Conservation (phyloP, 441 rosid genomes). For the Metrosideros polymorpha region DNA sequence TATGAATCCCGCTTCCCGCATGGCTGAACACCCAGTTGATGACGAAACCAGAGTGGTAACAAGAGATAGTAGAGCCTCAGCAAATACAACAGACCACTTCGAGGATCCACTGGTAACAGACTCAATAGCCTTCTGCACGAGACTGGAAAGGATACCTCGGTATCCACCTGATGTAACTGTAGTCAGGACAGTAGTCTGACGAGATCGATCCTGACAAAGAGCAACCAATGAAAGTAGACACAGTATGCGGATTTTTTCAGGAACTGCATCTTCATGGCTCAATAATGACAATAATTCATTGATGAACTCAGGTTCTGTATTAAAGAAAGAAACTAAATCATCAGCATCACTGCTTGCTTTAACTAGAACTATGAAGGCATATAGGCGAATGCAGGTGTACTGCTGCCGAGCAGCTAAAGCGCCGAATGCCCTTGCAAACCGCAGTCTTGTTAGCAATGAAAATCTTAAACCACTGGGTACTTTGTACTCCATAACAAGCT, state of each 20-base stretch:
- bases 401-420: conserved; percentile 71
- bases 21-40: conserved; percentile 89
- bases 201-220: conserved; percentile 88
- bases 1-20: conserved; percentile 96
- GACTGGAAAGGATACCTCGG: conserved; percentile 88
- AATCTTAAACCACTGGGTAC: conserved; percentile 85
- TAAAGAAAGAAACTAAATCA: conserved; percentile 77
- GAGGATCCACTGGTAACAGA: conserved; percentile 63
- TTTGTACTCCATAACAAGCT: conserved; percentile 61
- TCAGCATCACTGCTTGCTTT: conserved; percentile 79
- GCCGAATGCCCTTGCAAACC: conserved; percentile 87
- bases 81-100: conserved; percentile 77
- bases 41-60: conserved; percentile 89
- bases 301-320: conserved; percentile 91
- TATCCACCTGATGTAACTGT: conserved; percentile 93
- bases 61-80: conserved; percentile 92
- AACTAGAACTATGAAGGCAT: conserved; percentile 89
- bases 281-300: conserved; percentile 75
- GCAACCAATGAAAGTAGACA: conserved; percentile 86
- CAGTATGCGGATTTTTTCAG: conserved; percentile 73
- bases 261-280: conserved; percentile 79
- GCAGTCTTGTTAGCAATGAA: conserved; percentile 73
- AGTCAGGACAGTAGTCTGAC: conserved; percentile 72
- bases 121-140: conserved; percentile 88
- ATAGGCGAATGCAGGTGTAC: conserved; percentile 84